These are phyloP conservation scores for Aschersonia sp. DNA, from an alignment of 2,329 filamentous ascomycete species.

Conservation along the genomic window DNA sequence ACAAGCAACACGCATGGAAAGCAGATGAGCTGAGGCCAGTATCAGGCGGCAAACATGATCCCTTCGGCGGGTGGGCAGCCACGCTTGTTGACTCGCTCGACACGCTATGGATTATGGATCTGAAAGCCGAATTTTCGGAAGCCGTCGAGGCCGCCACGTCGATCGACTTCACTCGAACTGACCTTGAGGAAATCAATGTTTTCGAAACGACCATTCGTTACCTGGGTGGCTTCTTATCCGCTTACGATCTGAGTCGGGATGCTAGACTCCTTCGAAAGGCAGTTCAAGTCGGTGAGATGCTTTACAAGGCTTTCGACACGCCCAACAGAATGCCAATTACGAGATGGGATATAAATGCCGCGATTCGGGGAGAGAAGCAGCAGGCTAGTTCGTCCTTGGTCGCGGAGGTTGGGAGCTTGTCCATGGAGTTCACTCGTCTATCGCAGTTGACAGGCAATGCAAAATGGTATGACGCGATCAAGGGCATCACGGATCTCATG, in stretches of 20 bases:
- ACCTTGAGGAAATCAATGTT: conserved; percentile 24
- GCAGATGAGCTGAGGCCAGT: conserved; percentile 36
- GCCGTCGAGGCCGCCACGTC: conserved; percentile 32
- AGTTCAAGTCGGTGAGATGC: conserved; percentile 33
- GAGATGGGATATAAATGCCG: conserved; percentile 10
- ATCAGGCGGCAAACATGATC: conserved; percentile 26
- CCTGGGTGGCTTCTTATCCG: conserved; percentile 33
- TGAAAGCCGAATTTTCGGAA: conserved; percentile 38
- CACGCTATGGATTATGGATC: conserved; percentile 46
- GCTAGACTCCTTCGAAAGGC: conserved; percentile 29
- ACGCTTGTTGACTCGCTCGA: conserved; percentile 46
- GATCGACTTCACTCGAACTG: conserved; percentile 35
- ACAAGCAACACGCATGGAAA: conserved; percentile 35
- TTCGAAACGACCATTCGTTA: conserved; percentile 43
- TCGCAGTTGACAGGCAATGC: conserved; percentile 53
- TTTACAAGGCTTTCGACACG: conserved; percentile 38
- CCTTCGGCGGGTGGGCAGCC: conserved; percentile 40
- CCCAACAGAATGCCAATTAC: conserved; percentile 30
- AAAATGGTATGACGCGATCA: conserved; percentile 62
- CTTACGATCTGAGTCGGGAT: conserved; percentile 33
- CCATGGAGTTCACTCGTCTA: conserved; percentile 57
- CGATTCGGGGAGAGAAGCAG: conserved; percentile 10
- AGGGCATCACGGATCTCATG: conserved; percentile 53
- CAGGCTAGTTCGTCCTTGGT: conserved; percentile 24
- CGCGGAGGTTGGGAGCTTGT: conserved; percentile 50